Conservation (phyloP, 108 stramenopile genomes). For the Cyclotella baltica region DNA sequence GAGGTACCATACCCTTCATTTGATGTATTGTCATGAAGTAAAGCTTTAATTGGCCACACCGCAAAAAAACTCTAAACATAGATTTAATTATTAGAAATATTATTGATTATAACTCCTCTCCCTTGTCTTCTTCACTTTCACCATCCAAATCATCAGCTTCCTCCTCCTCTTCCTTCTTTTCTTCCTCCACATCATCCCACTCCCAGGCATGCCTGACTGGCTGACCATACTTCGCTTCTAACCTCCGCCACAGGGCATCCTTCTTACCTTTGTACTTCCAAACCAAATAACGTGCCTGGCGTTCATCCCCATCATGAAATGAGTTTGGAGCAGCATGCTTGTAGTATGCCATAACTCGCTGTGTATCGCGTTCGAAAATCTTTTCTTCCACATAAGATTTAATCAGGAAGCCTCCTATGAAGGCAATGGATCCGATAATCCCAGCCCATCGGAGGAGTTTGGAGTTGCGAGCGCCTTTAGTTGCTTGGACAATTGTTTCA, state of each 20-base stretch:
- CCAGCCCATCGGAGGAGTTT: constrained; percentile 65
- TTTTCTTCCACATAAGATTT: constrained; percentile 84
- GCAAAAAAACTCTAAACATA: too few relatives aligned
- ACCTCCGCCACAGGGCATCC: constrained; percentile 75
- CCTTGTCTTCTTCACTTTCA: constrained; percentile 7
- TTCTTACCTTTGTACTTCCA: constrained; percentile 88
- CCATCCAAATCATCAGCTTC: constrained; percentile 68
- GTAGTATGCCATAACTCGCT: constrained; percentile 80
- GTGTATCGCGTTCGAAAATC: constrained; percentile 76
- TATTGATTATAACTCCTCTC: constrained; percentile 5
- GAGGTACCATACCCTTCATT: too few relatives aligned
- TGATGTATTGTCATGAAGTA: too few relatives aligned
- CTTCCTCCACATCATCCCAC: constrained; percentile 67
- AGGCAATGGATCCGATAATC: constrained; percentile 66
- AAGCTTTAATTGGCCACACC: too few relatives aligned
- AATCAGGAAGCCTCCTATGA: constrained; percentile 85
- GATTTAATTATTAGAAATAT: too few relatives aligned
- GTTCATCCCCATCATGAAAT: constrained; percentile 79
- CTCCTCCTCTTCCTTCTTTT: constrained; percentile 46
- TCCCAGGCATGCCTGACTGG: constrained; percentile 70
- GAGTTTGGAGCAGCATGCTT: constrained; percentile 78
- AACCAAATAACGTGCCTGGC: constrained; percentile 78
- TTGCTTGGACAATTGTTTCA: constrained; percentile 86
- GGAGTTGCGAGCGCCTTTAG: constrained; percentile 71
- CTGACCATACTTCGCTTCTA: constrained; percentile 85